Conservation (phyloP, 768 basidiomycete genomes). For the Suillus bovinus region DNA sequence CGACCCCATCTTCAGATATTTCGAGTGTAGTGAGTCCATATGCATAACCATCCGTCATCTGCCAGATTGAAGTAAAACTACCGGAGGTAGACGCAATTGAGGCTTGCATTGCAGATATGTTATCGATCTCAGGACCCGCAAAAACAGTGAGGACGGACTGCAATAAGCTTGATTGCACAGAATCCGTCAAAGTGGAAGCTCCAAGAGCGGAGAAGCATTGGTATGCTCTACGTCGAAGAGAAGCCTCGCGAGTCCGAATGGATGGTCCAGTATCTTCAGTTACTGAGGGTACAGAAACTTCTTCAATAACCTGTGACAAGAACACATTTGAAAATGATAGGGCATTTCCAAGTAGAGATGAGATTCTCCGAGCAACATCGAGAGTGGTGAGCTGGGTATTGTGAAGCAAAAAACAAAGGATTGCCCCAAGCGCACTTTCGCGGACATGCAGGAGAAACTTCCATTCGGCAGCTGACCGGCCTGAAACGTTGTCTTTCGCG, state of each 20-base stretch:
- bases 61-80: constrained; percentile 84
- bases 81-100: constrained; percentile 88
- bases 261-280: constrained; percentile 42
- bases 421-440: constrained; percentile 86
- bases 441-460: constrained; percentile 87
- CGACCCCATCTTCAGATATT: constrained; percentile 45
- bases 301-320: constrained; percentile 67
- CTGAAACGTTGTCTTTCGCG: constrained; percentile 73
- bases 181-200: constrained; percentile 74
- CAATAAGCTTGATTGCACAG: constrained; percentile 77
- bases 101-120: constrained; percentile 84
- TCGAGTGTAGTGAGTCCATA: constrained; percentile 84
- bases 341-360: constrained; percentile 84
- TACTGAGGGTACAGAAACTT: constrained; percentile 48
- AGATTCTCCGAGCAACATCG: constrained; percentile 87
- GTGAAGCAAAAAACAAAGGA: constrained; percentile 83
- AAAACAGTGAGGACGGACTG: constrained; percentile 82
- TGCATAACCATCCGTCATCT: constrained; percentile 83
- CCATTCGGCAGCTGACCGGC: constrained; percentile 80
- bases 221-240: constrained; percentile 81
- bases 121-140: constrained; percentile 83
- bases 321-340: constrained; percentile 90
- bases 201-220: constrained; percentile 89
- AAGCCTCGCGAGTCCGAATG: constrained; percentile 76
- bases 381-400: constrained; percentile 82